phyloP scores from a whole-genome alignment of 148 eudicot genomes.

The Rhododendron simsii region DNA sequence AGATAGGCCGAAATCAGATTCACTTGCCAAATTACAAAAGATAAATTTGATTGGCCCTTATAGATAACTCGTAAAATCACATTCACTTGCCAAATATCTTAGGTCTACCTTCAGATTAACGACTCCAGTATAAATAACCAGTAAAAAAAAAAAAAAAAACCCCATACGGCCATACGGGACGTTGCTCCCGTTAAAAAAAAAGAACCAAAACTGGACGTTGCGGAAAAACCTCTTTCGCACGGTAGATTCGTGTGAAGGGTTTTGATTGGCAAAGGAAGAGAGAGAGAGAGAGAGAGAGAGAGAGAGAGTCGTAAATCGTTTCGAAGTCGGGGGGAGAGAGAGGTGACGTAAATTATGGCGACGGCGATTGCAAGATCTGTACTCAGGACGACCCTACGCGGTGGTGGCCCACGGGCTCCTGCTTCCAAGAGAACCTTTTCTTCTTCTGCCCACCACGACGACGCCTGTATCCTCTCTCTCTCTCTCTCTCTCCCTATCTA shows the following conservation, averaged over 20 bases:
- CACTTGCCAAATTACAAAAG: too few relatives aligned
- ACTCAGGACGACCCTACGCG: conserved; percentile 44
- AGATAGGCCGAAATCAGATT: too few relatives aligned
- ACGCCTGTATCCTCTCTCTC: conserved; percentile 8
- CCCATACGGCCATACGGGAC: too few relatives aligned
- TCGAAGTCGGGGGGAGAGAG: conserved; percentile 4
- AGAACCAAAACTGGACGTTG: too few relatives aligned
- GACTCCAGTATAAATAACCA: too few relatives aligned
- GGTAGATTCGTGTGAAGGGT: neutral
- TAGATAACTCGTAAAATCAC: too few relatives aligned
- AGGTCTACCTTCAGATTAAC: too few relatives aligned
- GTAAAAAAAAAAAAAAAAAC: too few relatives aligned
- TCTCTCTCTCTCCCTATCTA: neutral
- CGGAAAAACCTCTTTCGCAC: neutral
- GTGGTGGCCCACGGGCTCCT: conserved; percentile 22
- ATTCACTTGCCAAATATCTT: too few relatives aligned
- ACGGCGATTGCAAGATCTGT: conserved; percentile 50
- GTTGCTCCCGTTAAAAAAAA: too few relatives aligned
- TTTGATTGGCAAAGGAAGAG: neutral
- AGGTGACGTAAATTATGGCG: conserved; percentile 38
- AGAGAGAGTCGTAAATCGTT: neutral
- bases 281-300: neutral
- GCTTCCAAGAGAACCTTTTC: conserved; percentile 13
- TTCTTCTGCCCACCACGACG: conserved; percentile 11
- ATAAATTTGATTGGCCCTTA: too few relatives aligned